Conservation (phyloP, 31 red algal species). For the Endocladia muricata region DNA sequence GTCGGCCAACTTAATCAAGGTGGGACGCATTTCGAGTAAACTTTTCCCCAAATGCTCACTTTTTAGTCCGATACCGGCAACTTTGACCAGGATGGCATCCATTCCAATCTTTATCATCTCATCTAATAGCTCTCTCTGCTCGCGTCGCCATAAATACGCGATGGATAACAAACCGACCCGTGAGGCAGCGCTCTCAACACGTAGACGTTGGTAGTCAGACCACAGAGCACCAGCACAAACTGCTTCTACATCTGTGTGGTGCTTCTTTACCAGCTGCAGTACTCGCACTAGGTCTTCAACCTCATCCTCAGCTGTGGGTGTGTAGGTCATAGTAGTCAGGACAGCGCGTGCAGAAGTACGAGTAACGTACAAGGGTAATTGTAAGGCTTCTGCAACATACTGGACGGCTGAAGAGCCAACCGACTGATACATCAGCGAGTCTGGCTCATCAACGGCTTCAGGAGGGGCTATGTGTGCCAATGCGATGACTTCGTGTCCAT, state of each 20-base stretch:
- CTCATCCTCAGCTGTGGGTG: constrained; percentile 53
- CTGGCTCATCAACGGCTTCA: constrained; percentile 51
- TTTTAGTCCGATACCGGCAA: constrained; percentile 78
- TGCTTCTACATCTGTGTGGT: constrained; percentile 42
- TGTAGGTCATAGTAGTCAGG: constrained; percentile 37
- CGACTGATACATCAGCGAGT: constrained; percentile 96
- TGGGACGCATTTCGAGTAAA: constrained; percentile 53
- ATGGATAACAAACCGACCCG: constrained; percentile 58
- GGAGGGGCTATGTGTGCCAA: constrained; percentile 76
- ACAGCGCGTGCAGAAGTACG: constrained; percentile 34
- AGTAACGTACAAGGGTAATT: constrained; percentile 40
- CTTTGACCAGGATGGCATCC: constrained; percentile 92
- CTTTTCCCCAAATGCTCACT: constrained; percentile 57
- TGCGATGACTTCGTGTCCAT: constrained; percentile 84
- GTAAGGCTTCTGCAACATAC: constrained; percentile 23
- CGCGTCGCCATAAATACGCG: constrained; percentile 83
- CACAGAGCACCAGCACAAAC: constrained; percentile 86
- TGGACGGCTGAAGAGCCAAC: constrained; percentile 65
- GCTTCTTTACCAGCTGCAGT: constrained; percentile 39
- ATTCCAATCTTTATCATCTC: constrained; percentile 81
- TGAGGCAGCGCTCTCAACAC: constrained; percentile 78
- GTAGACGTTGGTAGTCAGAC: constrained; percentile 96
- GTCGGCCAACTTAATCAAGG: constrained; percentile 56
- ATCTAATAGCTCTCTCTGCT: constrained; percentile 65
- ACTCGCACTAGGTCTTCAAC: constrained; percentile 85